Evolutionary conservation across 2,329 filamentous ascomycete genomes (phyloP).

Genomic region (Colletotrichum lini): DNA sequence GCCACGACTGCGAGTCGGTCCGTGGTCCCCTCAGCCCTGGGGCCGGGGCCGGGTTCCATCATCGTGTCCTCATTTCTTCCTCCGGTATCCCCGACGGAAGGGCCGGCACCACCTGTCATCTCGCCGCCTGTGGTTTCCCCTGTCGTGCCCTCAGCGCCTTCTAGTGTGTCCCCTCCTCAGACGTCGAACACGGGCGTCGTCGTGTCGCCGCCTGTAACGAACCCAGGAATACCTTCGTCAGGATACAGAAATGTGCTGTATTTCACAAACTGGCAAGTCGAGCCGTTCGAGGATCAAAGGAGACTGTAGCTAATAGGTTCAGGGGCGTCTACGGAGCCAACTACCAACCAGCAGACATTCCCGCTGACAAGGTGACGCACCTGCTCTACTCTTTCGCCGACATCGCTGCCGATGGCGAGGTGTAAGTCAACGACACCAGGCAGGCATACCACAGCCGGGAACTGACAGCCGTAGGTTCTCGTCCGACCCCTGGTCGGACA

Average conservation of each 20-base stretch:
- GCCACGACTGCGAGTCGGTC: constrained; percentile 14
- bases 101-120: background rate
- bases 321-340: constrained; percentile 61
- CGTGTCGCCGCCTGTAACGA: background rate
- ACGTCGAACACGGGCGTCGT: background rate
- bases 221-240: constrained; percentile 9
- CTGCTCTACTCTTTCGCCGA: constrained; percentile 74
- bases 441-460: background rate
- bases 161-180: background rate
- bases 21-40: background rate
- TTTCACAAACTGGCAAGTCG: constrained; percentile 68
- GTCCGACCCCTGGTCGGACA: constrained; percentile 74
- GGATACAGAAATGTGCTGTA: constrained; percentile 61
- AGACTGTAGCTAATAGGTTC: constrained; percentile 15
- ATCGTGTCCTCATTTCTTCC: constrained; percentile 11
- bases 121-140: background rate
- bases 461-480: constrained; percentile 57
- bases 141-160: background rate
- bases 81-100: background rate
- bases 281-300: background rate
- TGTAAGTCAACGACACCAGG: constrained; percentile 53
- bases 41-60: constrained; percentile 6
- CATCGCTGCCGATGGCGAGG: constrained; percentile 61
- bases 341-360: constrained; percentile 77
- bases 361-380: constrained; percentile 79